Evolutionary conservation across 2,329 filamentous ascomycete genomes (phyloP), one percentile per base, ranked within the genome.

Genomic region (Aspergillus texensis): DNA sequence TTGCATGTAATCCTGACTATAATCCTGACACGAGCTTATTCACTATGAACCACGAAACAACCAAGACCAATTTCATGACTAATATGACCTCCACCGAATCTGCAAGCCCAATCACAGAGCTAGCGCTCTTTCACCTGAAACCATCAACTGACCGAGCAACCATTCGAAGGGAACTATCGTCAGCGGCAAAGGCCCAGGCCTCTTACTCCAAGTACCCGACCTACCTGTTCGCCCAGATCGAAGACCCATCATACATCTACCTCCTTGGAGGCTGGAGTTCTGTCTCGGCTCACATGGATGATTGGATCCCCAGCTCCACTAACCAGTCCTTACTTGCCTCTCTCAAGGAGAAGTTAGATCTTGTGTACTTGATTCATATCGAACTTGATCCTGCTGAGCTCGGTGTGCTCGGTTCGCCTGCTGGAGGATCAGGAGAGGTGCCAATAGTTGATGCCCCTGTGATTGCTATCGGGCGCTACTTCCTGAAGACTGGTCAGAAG

Each of bases 251-350:
- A 0, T 69, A 71, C 12, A 68, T 81, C 24, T 84, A 83, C 68
- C 74, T 84, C 14, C 57, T 84, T 9, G 82, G 81, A 10, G 77
- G 76, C 63, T 84, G 82, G 82, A 72, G 77, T 1, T 82, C 78
- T 3, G 68, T 81, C 3, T 71, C 70, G 1, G 74, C 78, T 58
- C 82, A 85, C 58, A 70, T 76, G 61, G 69, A 77, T 1, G 70
- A 76, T 1, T 84, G 82, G 73, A 77, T 84, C 5, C 76, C 78
- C 0, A 78, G 80, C 0, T 50, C 69, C 14, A 74, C 73, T 1
- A 84, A 85, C 61, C 78, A 81, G 65, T 70, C 69, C 1, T 16
- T 82, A 2, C 67, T 84, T 2, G 66, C 69, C 11, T 64, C 68
- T 21, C 63, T 84, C 4, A 71, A 75, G 52, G 75, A 74, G 6